These are phyloP conservation scores for Scheffersomyces coipomensis DNA, from an alignment of 805 yeast genomes.

Conservation along the genomic window DNA sequence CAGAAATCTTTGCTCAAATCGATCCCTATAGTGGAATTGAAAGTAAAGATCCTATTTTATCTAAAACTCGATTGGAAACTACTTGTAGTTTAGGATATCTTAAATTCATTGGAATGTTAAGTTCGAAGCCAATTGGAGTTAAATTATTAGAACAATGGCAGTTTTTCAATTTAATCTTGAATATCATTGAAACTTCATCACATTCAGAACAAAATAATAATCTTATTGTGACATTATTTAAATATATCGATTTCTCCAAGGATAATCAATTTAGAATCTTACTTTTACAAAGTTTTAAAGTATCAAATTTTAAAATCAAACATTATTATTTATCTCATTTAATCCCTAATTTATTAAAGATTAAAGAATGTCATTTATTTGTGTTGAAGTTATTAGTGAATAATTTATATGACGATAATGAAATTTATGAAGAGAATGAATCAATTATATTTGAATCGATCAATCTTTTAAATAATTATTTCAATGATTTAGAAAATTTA, in stretches of 20 bases:
- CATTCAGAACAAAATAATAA: conserved; percentile 39
- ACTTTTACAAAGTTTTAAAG: conserved; percentile 60
- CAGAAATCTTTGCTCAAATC: conserved; percentile 83
- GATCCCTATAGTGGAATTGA: conserved; percentile 77
- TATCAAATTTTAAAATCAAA: conserved; percentile 52
- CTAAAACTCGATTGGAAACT: conserved; percentile 53
- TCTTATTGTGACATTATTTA: conserved; percentile 55
- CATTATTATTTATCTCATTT: conserved; percentile 56
- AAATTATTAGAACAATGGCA: conserved; percentile 78
- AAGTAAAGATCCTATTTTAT: conserved; percentile 73
- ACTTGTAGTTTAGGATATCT: conserved; percentile 79
- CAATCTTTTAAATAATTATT: conserved; percentile 18
- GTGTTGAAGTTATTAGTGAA: conserved; percentile 56
- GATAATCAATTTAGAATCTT: conserved; percentile 66
- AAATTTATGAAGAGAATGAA: not conserved
- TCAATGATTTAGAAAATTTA: conserved; percentile 38
- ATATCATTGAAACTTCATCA: conserved; percentile 54
- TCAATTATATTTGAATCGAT: conserved; percentile 19
- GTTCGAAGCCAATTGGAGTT: conserved; percentile 60
- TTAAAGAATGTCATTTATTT: conserved; percentile 41
- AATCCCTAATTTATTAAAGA: conserved; percentile 35
- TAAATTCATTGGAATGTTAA: conserved; percentile 70
- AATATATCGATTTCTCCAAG: conserved; percentile 54
- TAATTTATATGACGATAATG: conserved; percentile 66
- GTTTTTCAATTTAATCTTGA: conserved; percentile 75